These are phyloP conservation scores for Chloris gayana DNA, from an alignment of 176 grass and related monocot genomes.

Conservation along the genomic window DNA sequence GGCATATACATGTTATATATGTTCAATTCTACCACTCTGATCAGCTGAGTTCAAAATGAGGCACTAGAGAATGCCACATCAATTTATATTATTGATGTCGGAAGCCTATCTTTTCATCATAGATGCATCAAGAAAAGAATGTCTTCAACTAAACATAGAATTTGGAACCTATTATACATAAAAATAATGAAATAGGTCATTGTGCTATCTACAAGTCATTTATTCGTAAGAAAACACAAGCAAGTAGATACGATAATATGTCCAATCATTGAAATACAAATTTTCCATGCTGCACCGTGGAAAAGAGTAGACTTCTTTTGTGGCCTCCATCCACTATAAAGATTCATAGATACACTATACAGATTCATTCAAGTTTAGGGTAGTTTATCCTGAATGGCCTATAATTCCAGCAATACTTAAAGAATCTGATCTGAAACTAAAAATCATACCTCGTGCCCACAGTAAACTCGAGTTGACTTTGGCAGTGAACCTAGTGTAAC, in stretches of 20 bases:
- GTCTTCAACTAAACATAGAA: neutral
- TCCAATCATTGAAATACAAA: neutral
- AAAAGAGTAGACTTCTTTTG: neutral
- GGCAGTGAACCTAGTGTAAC: conserved; percentile 86
- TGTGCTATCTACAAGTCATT: neutral
- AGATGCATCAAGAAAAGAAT: neutral
- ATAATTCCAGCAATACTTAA: neutral
- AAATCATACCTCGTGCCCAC: conserved; percentile 80
- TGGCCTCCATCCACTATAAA: neutral
- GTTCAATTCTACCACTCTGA: neutral
- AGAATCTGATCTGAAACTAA: conserved; percentile 8
- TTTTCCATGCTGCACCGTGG: neutral
- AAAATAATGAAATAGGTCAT: neutral
- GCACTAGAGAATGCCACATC: neutral
- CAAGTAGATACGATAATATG: neutral
- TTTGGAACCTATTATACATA: neutral
- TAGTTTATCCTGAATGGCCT: conserved; percentile 1
- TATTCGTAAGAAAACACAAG: neutral
- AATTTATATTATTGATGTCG: neutral
- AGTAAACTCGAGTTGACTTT: conserved; percentile 91
- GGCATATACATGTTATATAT: neutral
- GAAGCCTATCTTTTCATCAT: neutral
- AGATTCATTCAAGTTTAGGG: neutral
- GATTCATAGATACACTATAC: neutral
- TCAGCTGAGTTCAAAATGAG: neutral